phyloP scores from a whole-genome alignment of 345 rosid genomes.

The Gossypium anomalum region DNA sequence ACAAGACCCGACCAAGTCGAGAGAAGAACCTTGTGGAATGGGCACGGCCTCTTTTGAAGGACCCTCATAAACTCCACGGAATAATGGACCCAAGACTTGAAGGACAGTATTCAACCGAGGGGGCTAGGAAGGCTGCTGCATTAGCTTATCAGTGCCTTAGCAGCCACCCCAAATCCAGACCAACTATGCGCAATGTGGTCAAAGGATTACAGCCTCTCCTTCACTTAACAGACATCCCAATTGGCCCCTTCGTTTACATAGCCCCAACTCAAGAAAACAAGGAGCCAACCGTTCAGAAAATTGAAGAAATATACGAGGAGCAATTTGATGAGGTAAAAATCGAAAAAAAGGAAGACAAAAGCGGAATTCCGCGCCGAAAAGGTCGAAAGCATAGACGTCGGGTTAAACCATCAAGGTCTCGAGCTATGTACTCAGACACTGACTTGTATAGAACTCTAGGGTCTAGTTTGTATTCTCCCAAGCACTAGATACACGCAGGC shows the following conservation, averaged over 20 bases:
- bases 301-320: not conserved
- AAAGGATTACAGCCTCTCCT: conserved; percentile 37
- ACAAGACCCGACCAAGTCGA: conserved; percentile 37
- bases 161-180: conserved; percentile 45
- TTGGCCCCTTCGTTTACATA: conserved; percentile 43
- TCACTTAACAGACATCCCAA: conserved; percentile 39
- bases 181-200: conserved; percentile 49
- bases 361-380: conserved; percentile 14
- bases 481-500: conserved; percentile 12
- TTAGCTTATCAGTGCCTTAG: conserved; percentile 57
- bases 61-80: conserved; percentile 31
- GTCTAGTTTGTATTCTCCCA: conserved; percentile 44
- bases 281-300: not conserved
- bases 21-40: conserved; percentile 53
- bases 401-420: conserved; percentile 39
- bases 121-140: conserved; percentile 46
- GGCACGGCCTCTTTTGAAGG: conserved; percentile 54
- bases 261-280: conserved; percentile 23
- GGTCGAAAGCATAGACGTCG: conserved; percentile 34
- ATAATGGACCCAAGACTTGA: conserved; percentile 62
- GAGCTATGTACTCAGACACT: conserved; percentile 67
- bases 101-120: conserved; percentile 50
- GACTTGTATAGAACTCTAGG: conserved; percentile 56
- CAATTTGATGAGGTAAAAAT: not conserved
- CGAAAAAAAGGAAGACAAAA: conserved; percentile 5